A percentile compares a stretch with the other conserved stretches of the same genome.
Evolutionary conservation across 441 rosid species (phyloP).

Genomic region (Oxalis stricta): DNA sequence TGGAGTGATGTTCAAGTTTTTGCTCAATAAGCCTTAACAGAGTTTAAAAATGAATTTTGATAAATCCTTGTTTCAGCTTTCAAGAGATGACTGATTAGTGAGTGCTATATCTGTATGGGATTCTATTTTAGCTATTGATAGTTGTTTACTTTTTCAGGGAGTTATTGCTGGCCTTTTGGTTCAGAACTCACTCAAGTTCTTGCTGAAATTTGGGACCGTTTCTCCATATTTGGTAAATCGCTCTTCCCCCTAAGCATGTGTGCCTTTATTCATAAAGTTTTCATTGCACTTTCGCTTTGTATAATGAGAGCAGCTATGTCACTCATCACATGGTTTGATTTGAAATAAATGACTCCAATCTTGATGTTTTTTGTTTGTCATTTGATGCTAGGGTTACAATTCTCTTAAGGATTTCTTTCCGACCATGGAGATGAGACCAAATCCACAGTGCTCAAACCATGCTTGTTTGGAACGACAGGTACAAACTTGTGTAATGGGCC

Average conservation of each 20-base stretch:
- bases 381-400: constrained; percentile 66
- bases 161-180: constrained; percentile 96
- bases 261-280: too few relatives aligned
- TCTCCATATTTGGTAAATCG: constrained; percentile 81
- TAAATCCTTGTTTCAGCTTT: neutral
- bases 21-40: neutral
- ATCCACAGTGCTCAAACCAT: constrained; percentile 82
- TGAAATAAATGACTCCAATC: constrained; percentile 1
- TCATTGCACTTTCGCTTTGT: too few relatives aligned
- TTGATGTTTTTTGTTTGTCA: constrained; percentile 8
- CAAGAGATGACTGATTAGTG: neutral
- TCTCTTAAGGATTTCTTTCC: constrained; percentile 97
- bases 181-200: constrained; percentile 77
- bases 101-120: neutral
- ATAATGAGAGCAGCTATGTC: too few relatives aligned
- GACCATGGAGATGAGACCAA: constrained; percentile 93
- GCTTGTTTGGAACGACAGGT: constrained; percentile 93
- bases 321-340: neutral
- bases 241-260: too few relatives aligned
- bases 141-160: constrained; percentile 42
- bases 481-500: constrained; percentile 7
- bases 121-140: neutral
- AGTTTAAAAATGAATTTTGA: neutral
- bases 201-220: constrained; percentile 77
- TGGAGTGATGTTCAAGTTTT: neutral